phyloP scores from a whole-genome alignment of 306 rosid species.

The Cucumis hystrix region DNA sequence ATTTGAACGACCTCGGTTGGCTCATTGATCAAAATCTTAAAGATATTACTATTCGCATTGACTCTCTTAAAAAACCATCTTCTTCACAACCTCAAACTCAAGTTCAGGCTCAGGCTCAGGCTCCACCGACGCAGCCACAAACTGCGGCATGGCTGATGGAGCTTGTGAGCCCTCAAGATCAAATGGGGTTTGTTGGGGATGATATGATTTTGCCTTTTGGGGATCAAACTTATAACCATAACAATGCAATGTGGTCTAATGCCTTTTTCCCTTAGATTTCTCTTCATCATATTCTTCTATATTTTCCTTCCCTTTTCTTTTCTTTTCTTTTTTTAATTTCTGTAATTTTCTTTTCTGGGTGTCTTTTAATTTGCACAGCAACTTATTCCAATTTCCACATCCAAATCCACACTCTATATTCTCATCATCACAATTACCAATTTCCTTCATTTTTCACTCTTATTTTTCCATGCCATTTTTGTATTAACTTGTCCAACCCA shows the following conservation, averaged over 20 bases:
- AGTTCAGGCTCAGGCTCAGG: no score
- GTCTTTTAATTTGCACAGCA: neutral
- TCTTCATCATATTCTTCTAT: neutral
- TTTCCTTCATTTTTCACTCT: neutral
- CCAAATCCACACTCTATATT: neutral
- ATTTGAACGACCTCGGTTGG: constrained; percentile 20
- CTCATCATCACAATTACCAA: neutral
- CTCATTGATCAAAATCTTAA: constrained; percentile 16
- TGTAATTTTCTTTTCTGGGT: neutral
- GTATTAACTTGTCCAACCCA: no score
- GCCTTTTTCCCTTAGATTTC: constrained; percentile 9
- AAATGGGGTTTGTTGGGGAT: constrained; percentile 7
- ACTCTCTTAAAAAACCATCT: neutral
- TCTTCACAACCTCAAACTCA: neutral
- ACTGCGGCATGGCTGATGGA: neutral
- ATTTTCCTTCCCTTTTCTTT: neutral
- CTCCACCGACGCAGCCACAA: neutral
- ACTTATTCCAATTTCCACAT: neutral
- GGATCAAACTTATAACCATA: neutral
- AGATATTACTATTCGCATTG: constrained; percentile 7
- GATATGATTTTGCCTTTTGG: constrained; percentile 9
- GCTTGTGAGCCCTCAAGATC: neutral
- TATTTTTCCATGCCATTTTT: no score
- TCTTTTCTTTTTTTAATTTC: neutral
- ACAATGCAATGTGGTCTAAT: constrained; percentile 7